phyloP scores from a whole-genome alignment of 164 flowering plant genomes.

The Sedum album region DNA sequence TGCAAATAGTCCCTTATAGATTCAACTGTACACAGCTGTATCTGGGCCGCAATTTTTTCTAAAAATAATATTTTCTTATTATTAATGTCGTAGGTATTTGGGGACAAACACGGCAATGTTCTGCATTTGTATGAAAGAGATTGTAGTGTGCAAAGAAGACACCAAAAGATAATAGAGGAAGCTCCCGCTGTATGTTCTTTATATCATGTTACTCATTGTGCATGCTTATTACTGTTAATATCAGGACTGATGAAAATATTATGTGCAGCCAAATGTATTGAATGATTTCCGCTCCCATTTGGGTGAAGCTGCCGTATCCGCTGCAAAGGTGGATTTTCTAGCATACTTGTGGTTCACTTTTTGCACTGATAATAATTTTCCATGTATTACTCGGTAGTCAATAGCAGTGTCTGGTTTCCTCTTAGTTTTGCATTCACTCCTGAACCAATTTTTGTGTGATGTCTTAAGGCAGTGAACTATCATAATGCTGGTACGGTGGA shows the following conservation, averaged over 20 bases:
- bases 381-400: neutral
- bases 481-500: conserved; percentile 99
- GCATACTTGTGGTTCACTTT: neutral
- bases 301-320: conserved; percentile 96
- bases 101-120: conserved; percentile 84
- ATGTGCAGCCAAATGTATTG: conserved; percentile 76
- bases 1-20: neutral
- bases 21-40: neutral
- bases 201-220: conserved; percentile 13
- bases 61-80: neutral
- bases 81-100: conserved; percentile 50
- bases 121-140: conserved; percentile 88
- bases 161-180: conserved; percentile 99
- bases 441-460: conserved; percentile 16
- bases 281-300: conserved; percentile 64
- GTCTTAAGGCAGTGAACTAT: conserved; percentile 85
- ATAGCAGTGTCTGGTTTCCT: neutral
- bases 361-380: neutral
- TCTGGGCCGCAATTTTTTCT: too few species aligned
- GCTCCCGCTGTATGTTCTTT: conserved; percentile 87
- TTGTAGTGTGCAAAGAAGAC: conserved; percentile 98
- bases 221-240: conserved; percentile 14
- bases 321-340: conserved; percentile 68
- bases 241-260: conserved; percentile 14
- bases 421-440: conserved; percentile 11